Conservation (phyloP, 331 rosid species). For the Rhamnella rubrinervis region DNA sequence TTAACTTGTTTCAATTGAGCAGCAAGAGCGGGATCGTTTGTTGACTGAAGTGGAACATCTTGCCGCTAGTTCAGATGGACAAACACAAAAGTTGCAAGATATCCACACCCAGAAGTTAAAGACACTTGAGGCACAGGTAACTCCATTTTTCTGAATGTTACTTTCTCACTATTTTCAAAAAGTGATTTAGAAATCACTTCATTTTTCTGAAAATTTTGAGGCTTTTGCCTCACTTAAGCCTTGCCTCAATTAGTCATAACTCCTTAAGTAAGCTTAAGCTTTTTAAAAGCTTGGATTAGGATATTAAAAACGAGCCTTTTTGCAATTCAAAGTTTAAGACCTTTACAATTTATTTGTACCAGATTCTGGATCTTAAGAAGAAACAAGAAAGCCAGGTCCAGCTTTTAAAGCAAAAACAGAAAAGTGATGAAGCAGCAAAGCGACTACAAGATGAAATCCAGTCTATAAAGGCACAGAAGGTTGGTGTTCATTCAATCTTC, state of each 20-base stretch:
- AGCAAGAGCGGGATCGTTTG: conserved; percentile 93
- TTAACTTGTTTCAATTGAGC: conserved; percentile 37
- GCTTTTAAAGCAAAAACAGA: conserved; percentile 96
- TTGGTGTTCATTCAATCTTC: conserved; percentile 32
- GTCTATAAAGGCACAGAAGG: conserved; percentile 97
- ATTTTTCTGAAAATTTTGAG: too few species aligned
- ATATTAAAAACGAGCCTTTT: conserved; percentile 16
- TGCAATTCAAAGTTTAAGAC: conserved; percentile 18
- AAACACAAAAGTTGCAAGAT: conserved; percentile 90
- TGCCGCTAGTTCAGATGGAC: conserved; percentile 94
- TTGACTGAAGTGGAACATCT: conserved; percentile 96
- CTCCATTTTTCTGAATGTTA: neutral
- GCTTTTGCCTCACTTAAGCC: too few species aligned
- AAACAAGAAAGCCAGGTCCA: conserved; percentile 98
- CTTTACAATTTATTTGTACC: conserved; percentile 29
- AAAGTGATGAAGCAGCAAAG: conserved; percentile 97
- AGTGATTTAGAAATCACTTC: too few species aligned
- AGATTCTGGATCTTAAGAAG: conserved; percentile 96
- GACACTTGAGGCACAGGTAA: conserved; percentile 92
- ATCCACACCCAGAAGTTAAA: conserved; percentile 88
- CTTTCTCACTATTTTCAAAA: neutral
- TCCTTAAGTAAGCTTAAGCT: too few species aligned
- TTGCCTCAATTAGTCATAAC: too few species aligned
- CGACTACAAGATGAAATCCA: conserved; percentile 97
- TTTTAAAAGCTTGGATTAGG: neutral